phyloP scores from a whole-genome alignment of 176 grass and related monocot genomes.

The Cocos nucifera region DNA sequence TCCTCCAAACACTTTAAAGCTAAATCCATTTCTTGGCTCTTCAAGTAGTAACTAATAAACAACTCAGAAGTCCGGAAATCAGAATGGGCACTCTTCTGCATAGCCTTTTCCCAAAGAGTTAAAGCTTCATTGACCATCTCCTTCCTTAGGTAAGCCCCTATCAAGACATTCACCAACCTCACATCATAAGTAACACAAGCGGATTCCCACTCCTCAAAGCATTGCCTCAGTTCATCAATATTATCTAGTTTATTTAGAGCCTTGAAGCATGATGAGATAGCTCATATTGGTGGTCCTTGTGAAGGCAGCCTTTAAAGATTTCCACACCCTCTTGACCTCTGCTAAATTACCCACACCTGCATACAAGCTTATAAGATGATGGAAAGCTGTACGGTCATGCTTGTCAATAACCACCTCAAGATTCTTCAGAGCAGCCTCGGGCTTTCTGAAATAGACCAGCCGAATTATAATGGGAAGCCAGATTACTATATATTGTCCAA shows the following conservation, averaged over 20 bases:
- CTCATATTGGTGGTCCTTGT: not conserved
- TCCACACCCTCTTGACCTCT: constrained; percentile 9
- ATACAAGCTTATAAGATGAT: constrained; percentile 6
- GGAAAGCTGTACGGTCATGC: not conserved
- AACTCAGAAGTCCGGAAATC: constrained; percentile 6
- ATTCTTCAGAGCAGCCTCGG: constrained; percentile 3
- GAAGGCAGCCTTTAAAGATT: not conserved
- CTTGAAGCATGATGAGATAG: not conserved
- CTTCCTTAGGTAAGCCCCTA: constrained; percentile 6
- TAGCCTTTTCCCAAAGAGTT: constrained; percentile 3
- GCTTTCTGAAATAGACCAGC: constrained; percentile 6
- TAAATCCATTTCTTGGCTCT: constrained; percentile 3
- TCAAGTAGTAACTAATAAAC: not conserved
- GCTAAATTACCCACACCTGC: constrained; percentile 2
- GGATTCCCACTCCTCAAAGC: constrained; percentile 8
- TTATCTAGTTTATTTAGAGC: constrained; percentile 12
- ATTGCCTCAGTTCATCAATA: constrained; percentile 1
- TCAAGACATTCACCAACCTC: not conserved
- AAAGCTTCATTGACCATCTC: not conserved
- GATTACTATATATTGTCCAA: constrained; percentile 1
- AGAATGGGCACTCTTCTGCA: not conserved
- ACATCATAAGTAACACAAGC: constrained; percentile 1
- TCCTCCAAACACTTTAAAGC: not conserved
- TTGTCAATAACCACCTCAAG: constrained; percentile 3
- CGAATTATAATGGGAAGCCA: constrained; percentile 8